Base-by-base conservation (phyloP, 2,329 filamentous ascomycete genomes). In the Aquanectria penicillioides region DNA sequence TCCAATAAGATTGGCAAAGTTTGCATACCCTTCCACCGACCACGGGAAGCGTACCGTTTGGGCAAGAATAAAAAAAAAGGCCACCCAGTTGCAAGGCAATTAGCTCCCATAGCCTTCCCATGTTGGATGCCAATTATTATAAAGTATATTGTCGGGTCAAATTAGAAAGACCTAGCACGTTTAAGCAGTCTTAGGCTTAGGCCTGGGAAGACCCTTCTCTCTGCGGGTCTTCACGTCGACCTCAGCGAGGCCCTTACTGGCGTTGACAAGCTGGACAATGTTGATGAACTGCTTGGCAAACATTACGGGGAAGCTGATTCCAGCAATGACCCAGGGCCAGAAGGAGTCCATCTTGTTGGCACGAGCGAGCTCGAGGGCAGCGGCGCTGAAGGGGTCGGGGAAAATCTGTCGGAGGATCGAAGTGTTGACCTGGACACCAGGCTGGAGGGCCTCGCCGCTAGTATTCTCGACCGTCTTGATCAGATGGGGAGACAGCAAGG, bases 251-350 rank as follows among this genome's bases (percentile, higher is more conserved):
- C 92, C 96, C 72, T 88, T 88, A 77, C 93, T 94, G 6, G 95
- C 95, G 78, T 97, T 97, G 72, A 97, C 86, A 69, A 99, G 85
- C 81, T 99, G 95, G 43, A 98, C 85, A 47, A 97, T 84, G 71
- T 99, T 99, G 83, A 98, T 92, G 71, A 91, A 84, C 75, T 99
- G 95, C 85, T 99, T 99, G 68, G 89, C 83, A 20, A 87, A 81
- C 94, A 98, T 98, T 74, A 97, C 82, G 11, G 94, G 94, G 67
- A 90, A 88, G 70, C 91, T 94, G 68, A 96, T 78, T 22, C 87
- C 86, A 38, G 92, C 91, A 63, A 98, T 83, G 46, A 95, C 84
- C 95, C 82, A 84, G 8, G 82, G 82, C 57, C 77, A 77, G 63
- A 83, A 85, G 60, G 88, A 90, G 72, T 92, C 89, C 83, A 93